A percentile compares a stretch with the other conserved stretches of the same genome.
These are phyloP conservation scores for Phytophthora ohioensis DNA, from an alignment of 352 stramenopile genomes.

Conservation along the genomic window DNA sequence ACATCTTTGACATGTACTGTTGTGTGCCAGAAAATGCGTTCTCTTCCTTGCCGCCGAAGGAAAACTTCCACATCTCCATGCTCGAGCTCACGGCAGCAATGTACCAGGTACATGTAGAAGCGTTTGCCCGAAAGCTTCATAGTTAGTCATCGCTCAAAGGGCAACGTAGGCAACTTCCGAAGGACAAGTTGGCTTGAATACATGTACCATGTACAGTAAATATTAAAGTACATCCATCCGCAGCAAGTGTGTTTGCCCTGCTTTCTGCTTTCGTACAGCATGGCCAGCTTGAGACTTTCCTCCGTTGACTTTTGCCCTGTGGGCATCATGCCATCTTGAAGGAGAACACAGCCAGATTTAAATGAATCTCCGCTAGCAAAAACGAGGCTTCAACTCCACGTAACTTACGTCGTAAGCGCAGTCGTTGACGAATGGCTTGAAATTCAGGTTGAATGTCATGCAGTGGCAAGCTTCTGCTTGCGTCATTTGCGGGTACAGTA, in stretches of 20 bases:
- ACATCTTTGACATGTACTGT: too few species aligned
- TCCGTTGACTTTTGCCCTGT: neutral
- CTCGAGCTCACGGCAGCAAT: neutral
- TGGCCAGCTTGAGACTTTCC: too few species aligned
- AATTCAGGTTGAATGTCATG: neutral
- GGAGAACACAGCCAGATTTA: slow-evolving; percentile 2
- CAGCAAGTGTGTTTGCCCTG: too few species aligned
- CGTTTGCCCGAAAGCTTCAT: neutral
- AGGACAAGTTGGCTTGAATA: neutral
- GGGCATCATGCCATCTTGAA: neutral
- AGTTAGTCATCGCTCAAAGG: neutral
- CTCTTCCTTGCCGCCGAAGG: neutral
- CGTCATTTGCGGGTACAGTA: neutral
- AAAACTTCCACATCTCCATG: neutral
- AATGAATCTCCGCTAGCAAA: slow-evolving; percentile 9
- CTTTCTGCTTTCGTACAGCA: too few species aligned
- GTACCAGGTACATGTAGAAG: neutral
- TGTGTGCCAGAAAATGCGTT: too few species aligned
- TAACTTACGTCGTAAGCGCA: neutral
- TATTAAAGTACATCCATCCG: neutral
- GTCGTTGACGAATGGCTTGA: neutral
- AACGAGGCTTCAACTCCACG: neutral
- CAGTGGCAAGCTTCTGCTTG: neutral
- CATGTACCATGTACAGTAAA: neutral
- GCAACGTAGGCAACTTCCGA: neutral